These are phyloP conservation scores for Fusarium liriodendri DNA, from an alignment of 2,329 filamentous ascomycete genomes.

Conservation along the genomic window DNA sequence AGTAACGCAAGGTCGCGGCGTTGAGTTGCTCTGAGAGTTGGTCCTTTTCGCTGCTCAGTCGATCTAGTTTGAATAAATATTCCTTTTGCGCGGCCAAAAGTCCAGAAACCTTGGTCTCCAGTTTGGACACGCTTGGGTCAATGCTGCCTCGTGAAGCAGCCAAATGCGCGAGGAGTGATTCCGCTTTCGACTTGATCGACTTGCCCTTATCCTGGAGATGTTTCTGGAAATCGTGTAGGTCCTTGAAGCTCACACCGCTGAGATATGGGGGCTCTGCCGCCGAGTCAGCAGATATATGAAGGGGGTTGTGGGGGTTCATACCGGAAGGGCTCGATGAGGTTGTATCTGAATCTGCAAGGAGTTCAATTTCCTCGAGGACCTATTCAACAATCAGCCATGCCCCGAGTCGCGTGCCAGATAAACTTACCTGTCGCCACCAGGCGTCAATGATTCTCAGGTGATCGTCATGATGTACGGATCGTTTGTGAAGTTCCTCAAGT, in stretches of 20 bases:
- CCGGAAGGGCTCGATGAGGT: slow-evolving; percentile 38
- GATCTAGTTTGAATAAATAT: slow-evolving; percentile 80
- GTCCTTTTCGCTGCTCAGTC: slow-evolving; percentile 81
- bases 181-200: slow-evolving; percentile 79
- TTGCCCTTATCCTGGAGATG: slow-evolving; percentile 83
- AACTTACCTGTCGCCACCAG: slow-evolving; percentile 90
- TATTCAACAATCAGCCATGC: slow-evolving; percentile 45
- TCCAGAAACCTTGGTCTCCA: slow-evolving; percentile 80
- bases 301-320: slow-evolving; percentile 26
- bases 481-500: slow-evolving; percentile 82
- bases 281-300: slow-evolving; percentile 37
- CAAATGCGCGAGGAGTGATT: slow-evolving; percentile 72
- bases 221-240: slow-evolving; percentile 78
- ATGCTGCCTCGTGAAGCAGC: slow-evolving; percentile 63
- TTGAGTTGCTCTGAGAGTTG: slow-evolving; percentile 88
- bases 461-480: slow-evolving; percentile 86
- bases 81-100: slow-evolving; percentile 87
- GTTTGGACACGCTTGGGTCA: slow-evolving; percentile 74
- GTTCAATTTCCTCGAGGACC: slow-evolving; percentile 73
- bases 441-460: slow-evolving; percentile 90
- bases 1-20: slow-evolving; percentile 87
- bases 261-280: slow-evolving; percentile 65
- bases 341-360: slow-evolving; percentile 63
- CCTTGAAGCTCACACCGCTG: slow-evolving; percentile 70
- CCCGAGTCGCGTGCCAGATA: not conserved